Evolutionary conservation across 106 monocot genomes (phyloP).

Genomic region (Alisma plantagoaquatica): DNA sequence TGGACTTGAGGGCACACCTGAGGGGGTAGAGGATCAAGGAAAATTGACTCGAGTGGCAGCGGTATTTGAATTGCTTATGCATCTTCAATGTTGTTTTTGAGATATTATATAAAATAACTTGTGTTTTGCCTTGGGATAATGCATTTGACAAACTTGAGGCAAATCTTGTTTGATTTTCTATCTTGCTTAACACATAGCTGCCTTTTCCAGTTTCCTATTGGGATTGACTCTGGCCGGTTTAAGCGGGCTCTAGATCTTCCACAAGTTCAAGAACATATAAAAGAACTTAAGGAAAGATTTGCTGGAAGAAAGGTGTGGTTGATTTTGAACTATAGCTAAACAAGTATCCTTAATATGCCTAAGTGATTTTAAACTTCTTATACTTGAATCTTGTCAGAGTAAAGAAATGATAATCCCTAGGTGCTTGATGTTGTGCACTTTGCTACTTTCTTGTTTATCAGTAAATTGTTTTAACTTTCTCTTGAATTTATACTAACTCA

Average conservation of each 20-base stretch:
- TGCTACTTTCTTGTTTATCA: background rate
- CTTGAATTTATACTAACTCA: too few relatives aligned
- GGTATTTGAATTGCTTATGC: conserved; percentile 20
- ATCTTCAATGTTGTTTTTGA: background rate
- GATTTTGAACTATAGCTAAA: background rate
- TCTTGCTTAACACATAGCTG: background rate
- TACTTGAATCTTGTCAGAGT: too few relatives aligned
- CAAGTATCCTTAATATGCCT: too few relatives aligned
- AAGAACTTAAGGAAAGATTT: conserved; percentile 73
- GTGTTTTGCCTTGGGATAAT: background rate
- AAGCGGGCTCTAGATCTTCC: conserved; percentile 82
- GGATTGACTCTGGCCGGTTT: conserved; percentile 87
- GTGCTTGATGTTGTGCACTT: background rate
- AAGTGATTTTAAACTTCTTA: too few relatives aligned
- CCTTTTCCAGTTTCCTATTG: conserved; percentile 87
- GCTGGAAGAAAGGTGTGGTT: conserved; percentile 77
- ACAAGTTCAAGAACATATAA: conserved; percentile 75
- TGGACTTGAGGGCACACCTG: conserved; percentile 96
- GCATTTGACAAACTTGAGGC: background rate
- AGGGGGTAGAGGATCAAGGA: conserved; percentile 98
- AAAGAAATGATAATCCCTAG: too few relatives aligned
- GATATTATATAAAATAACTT: background rate
- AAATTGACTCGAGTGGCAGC: conserved; percentile 91
- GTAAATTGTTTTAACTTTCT: background rate
- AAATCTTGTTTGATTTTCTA: background rate